A percentile compares a stretch with the other conserved stretches of the same genome.
Conservation (phyloP, 2,329 filamentous ascomycete species). For the Orbilia blumenaviensis region DNA sequence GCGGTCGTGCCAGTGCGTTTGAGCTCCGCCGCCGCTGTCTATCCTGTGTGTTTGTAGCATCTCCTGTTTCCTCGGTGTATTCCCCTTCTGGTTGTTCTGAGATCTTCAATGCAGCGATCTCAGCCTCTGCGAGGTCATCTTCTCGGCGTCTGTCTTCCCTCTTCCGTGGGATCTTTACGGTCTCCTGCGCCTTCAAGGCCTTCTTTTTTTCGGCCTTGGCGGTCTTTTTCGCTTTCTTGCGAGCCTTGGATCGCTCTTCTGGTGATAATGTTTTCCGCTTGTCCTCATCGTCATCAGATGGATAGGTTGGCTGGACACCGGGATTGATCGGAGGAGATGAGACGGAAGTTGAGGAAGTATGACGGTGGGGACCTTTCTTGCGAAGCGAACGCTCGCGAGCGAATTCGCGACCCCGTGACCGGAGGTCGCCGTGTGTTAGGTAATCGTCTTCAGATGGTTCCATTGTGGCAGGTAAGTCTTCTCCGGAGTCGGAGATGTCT, state of each 20-base stretch:
- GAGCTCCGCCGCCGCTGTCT: constrained; percentile 52
- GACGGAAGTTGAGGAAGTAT: constrained; percentile 29
- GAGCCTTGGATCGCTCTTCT: constrained; percentile 41
- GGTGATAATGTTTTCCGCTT: constrained; percentile 29
- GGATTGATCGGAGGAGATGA: constrained; percentile 13
- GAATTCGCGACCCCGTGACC: constrained; percentile 43
- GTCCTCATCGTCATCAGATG: constrained; percentile 48
- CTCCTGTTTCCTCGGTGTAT: not conserved
- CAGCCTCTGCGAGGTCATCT: constrained; percentile 45
- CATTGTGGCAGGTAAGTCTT: constrained; percentile 40
- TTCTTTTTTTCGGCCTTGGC: constrained; percentile 47
- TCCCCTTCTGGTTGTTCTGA: constrained; percentile 8
- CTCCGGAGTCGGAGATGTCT: constrained; percentile 53
- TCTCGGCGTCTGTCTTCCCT: constrained; percentile 47
- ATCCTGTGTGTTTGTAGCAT: constrained; percentile 34
- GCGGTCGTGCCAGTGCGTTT: constrained; percentile 39
- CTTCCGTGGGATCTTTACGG: constrained; percentile 45
- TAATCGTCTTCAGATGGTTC: constrained; percentile 47
- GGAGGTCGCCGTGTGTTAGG: constrained; percentile 50
- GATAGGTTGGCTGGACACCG: constrained; percentile 35
- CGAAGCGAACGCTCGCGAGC: constrained; percentile 48
- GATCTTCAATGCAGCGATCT: constrained; percentile 37
- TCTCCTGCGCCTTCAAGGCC: constrained; percentile 44
- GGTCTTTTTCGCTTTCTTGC: constrained; percentile 50
- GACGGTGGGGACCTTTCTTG: constrained; percentile 46